These are phyloP conservation scores for Pueraria montana DNA, from an alignment of 306 rosid species.

Conservation along the genomic window DNA sequence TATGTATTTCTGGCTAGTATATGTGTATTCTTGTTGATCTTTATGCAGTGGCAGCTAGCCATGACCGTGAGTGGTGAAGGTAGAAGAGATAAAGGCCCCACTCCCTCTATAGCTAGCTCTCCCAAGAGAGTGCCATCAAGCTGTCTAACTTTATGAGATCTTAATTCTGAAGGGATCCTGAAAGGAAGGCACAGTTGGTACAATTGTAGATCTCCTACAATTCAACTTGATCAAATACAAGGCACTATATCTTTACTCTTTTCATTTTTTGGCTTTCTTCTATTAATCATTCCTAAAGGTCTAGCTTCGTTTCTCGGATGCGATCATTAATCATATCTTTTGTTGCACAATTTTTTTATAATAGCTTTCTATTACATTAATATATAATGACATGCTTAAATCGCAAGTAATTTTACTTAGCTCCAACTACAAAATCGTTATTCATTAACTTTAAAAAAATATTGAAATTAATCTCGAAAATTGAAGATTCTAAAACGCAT, in stretches of 20 bases:
- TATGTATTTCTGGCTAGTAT: not conserved
- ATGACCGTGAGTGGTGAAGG: constrained; percentile 52
- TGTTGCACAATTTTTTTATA: constrained; percentile 7
- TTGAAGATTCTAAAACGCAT: not conserved
- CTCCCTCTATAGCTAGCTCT: not conserved
- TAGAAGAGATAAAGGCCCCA: constrained; percentile 45
- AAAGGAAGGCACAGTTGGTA: constrained; percentile 16
- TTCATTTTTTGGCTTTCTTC: not conserved
- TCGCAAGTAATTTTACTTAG: no score
- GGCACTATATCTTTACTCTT: not conserved
- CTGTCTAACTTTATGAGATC: constrained; percentile 74
- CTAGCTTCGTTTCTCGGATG: constrained; percentile 21
- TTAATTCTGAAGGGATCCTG: constrained; percentile 60
- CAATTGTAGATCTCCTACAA: constrained; percentile 41
- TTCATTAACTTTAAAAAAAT: not conserved
- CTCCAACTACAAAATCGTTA: no score
- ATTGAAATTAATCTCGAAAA: not conserved
- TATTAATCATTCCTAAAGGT: constrained; percentile 30
- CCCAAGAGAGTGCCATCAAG: constrained; percentile 74
- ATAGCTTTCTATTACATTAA: not conserved
- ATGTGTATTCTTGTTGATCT: no score
- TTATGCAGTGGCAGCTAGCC: constrained; percentile 46
- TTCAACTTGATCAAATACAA: not conserved
- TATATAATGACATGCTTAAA: no score
- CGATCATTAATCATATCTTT: constrained; percentile 42